Evolutionary conservation across 192 early-diverging fungal genomes (phyloP), one percentile per base, ranked within the genome.

Genomic region (Coemansia asiatica): DNA sequence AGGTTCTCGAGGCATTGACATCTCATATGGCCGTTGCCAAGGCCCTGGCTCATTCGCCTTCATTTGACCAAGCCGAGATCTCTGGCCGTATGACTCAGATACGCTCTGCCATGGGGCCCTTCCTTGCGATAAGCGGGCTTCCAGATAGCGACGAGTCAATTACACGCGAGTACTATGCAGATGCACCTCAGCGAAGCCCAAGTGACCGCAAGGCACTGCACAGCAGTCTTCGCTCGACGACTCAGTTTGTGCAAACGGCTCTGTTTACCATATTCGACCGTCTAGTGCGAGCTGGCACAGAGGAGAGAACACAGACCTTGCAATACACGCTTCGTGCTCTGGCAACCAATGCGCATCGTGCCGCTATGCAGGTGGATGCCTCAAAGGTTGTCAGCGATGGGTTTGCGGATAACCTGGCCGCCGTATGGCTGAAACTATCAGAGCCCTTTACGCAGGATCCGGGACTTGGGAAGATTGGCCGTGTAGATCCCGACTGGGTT

Each of bases 371-470:
- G 71, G 90, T 94, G 5, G 91, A 97, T 60, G 75, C 71, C 36
- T 57, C 80, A 2, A 84, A 84, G 15, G 90, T 95, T 0, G 90
- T 92, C 1, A 85, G 90, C 29, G 90, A 95, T 72, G 95, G 95
- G 19, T 93, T 96, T 74, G 81, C 96, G 60, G 86, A 88, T 59
- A 95, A 93, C 61, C 68, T 95, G 23, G 76, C 87, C 2, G 79
- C 79, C 25, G 81, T 89, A 6, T 75, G 88, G 63, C 83, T 94
- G 29, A 71, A 67, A 8, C 83, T 97, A 29, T 85, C 87, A 31
- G 93, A 97, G 22, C 97, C 97, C 1, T 90, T 98, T 57, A 83
- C 93, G 73, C 63, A 64, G 64, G 93, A 95, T 72, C 55, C 82
- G n/a, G 64, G 62, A 9, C 89, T 89, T 38, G 79, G 85, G 28